Percentiles rank a stretch among this genome's conserved stretches.
phyloP scores from a whole-genome alignment of 345 rosid species.

The Citrus cavaleriei region DNA sequence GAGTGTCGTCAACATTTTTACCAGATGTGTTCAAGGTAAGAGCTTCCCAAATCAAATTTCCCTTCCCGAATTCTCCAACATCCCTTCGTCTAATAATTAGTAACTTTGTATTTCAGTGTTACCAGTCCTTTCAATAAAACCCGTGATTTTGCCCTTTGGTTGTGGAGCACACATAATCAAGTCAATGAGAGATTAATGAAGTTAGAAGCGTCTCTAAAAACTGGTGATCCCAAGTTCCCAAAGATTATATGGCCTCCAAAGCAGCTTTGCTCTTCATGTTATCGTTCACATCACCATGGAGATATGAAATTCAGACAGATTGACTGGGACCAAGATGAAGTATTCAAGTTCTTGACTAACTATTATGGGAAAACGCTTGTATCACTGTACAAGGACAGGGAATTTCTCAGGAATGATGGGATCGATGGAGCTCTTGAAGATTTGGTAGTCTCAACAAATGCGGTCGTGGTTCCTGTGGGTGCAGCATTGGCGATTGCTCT shows the following conservation, averaged over 20 bases:
- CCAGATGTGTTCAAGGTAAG: slow-evolving; percentile 87
- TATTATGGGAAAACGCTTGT: slow-evolving; percentile 70
- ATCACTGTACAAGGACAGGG: slow-evolving; percentile 62
- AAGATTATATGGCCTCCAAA: slow-evolving; percentile 89
- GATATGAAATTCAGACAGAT: slow-evolving; percentile 23
- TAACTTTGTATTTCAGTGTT: slow-evolving; percentile 45
- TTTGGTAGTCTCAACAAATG: slow-evolving; percentile 54
- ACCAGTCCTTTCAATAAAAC: slow-evolving; percentile 60
- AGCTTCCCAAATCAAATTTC: background rate
- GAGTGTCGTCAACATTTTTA: slow-evolving; percentile 94
- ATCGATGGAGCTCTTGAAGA: slow-evolving; percentile 48
- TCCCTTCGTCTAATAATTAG: slow-evolving; percentile 17
- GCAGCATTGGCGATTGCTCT: slow-evolving; percentile 96
- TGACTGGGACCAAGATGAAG: slow-evolving; percentile 72
- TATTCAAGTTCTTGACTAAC: slow-evolving; percentile 61
- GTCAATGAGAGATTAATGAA: slow-evolving; percentile 80
- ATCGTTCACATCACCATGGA: slow-evolving; percentile 30
- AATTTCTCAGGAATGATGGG: slow-evolving; percentile 29
- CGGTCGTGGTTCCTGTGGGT: slow-evolving; percentile 85
- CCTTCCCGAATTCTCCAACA: background rate
- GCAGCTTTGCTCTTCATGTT: slow-evolving; percentile 82
- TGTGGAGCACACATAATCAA: slow-evolving; percentile 88
- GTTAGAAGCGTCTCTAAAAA: slow-evolving; percentile 72
- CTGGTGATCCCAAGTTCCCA: slow-evolving; percentile 88
- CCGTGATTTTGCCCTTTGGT: slow-evolving; percentile 81